A percentile compares a stretch with the other conserved stretches of the same genome.
These are phyloP conservation scores for Pseudocercospora eumusae DNA, from an alignment of 2,329 filamentous ascomycete genomes.

Conservation along the genomic window DNA sequence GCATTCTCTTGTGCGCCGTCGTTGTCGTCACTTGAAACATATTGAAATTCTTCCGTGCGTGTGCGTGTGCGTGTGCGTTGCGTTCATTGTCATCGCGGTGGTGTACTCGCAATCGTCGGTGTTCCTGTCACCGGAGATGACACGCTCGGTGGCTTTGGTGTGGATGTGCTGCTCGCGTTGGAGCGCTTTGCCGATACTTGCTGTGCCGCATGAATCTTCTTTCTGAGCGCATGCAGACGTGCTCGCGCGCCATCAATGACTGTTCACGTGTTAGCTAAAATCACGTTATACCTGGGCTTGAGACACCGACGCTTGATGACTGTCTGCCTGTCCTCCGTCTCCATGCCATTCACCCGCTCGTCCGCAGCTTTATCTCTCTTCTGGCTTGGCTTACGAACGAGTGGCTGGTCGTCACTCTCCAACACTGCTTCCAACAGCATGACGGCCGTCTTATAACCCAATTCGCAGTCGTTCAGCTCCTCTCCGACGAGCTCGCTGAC, in stretches of 20 bases:
- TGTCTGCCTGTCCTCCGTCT: conserved; percentile 70
- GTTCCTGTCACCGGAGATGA: conserved; percentile 19
- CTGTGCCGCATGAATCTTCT: conserved; percentile 47
- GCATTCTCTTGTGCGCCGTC: conserved; percentile 1
- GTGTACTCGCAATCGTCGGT: conserved; percentile 24
- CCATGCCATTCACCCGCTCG: conserved; percentile 55
- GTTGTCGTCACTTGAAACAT: conserved; percentile 4
- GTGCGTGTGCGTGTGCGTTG: conserved; percentile 4
- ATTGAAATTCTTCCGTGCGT: conserved; percentile 1
- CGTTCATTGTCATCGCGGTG: conserved; percentile 25
- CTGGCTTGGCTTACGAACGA: conserved; percentile 48
- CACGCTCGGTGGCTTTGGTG: conserved; percentile 22
- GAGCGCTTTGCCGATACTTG: conserved; percentile 35
- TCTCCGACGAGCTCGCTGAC: conserved; percentile 95
- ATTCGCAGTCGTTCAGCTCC: conserved; percentile 82
- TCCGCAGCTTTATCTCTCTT: conserved; percentile 52
- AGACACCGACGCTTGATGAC: conserved; percentile 65
- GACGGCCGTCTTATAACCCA: conserved; percentile 90
- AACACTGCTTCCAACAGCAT: conserved; percentile 93
- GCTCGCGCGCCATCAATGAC: conserved; percentile 50
- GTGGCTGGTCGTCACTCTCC: conserved; percentile 70
- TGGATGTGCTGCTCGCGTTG: conserved; percentile 25
- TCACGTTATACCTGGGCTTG: conserved; percentile 40
- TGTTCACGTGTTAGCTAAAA: conserved; percentile 33
- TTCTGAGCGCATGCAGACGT: conserved; percentile 47